phyloP scores from a whole-genome alignment of 2,329 filamentous ascomycete species.

The Hypoxylon rubiginosum region DNA sequence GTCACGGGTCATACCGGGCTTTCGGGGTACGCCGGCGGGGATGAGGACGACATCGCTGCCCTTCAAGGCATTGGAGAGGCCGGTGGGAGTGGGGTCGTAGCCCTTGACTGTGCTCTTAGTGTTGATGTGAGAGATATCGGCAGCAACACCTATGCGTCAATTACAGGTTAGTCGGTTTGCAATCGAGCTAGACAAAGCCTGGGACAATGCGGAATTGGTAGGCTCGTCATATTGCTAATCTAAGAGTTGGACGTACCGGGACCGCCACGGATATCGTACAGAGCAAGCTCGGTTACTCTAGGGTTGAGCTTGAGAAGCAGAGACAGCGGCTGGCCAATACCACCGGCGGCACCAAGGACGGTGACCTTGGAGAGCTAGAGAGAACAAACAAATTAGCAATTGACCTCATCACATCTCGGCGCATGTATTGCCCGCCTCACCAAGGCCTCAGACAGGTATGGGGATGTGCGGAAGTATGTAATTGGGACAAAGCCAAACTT shows the following conservation, averaged over 20 bases:
- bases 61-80: slow-evolving; percentile 84
- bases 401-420: slow-evolving; percentile 13
- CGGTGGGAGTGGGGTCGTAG: slow-evolving; percentile 82
- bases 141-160: slow-evolving; percentile 82
- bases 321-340: slow-evolving; percentile 98
- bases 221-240: slow-evolving; percentile 22
- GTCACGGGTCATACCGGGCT: slow-evolving; percentile 99
- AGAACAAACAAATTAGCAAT: slow-evolving; percentile 31
- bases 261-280: slow-evolving; percentile 96
- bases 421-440: neutral
- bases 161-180: slow-evolving; percentile 23
- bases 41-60: slow-evolving; percentile 95
- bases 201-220: neutral
- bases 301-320: slow-evolving; percentile 99
- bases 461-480: neutral
- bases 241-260: slow-evolving; percentile 75
- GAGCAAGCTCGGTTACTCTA: slow-evolving; percentile 89
- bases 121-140: slow-evolving; percentile 99
- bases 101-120: slow-evolving; percentile 96
- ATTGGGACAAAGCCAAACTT: slow-evolving; percentile 52
- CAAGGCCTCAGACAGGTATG: neutral
- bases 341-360: slow-evolving; percentile 95
- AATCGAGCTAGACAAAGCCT: neutral
- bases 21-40: slow-evolving; percentile 97
- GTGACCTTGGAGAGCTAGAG: slow-evolving; percentile 93